Base-by-base conservation (phyloP, 805 yeast genomes). In the Lachancea dasiensis region DNA sequence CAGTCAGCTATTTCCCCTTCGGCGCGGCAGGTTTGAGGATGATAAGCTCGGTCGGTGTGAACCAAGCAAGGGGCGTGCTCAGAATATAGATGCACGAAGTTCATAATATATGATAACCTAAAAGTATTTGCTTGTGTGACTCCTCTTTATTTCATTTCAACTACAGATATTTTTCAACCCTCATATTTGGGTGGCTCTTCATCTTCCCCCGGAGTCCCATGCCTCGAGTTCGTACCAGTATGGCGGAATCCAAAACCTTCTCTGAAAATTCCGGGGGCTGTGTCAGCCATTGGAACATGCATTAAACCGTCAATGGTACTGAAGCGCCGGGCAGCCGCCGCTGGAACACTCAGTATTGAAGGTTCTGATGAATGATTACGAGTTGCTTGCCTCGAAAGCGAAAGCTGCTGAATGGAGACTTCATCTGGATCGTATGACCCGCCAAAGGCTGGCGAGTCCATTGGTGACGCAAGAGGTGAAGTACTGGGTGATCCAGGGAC, bases 1-100 rank as follows among this genome's bases (percentile, higher is more conserved):
- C 92, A 0, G 70, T 90, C 28, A 84, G 95, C 52, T 92, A 92
- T 61, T 90, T 92, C 72, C 98, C 98, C 10, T 83, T 89, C 65
- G 98, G 98, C 9, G 84, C 90, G 1, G 81, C 83, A 44, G 82
- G 94, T 2, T 52, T 80, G 34, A 63, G 72, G 44, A 66, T 77
- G 58, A 70, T 81, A 1, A 66, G 77, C 11, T 62, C 75, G 16
- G 64, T 79, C 5, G 86, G 82, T 5, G 60, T 73, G 5, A 68
- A 73, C 40, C 77, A 75, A 39, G 77, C 75, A n/a, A 59, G 65
- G 46, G 65, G 65, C 3, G 65, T 56, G 5, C 43, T 50, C 47
- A 53, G 52, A 39, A 61, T 61, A 30, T 60, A 39, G 46, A 6
- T 6, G 13, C 8, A 22, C 7, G 10, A 7, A 7, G 24, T 22